Conservation (phyloP, 495 filamentous ascomycete genomes). For the Aspergillus incahuasiensis region DNA sequence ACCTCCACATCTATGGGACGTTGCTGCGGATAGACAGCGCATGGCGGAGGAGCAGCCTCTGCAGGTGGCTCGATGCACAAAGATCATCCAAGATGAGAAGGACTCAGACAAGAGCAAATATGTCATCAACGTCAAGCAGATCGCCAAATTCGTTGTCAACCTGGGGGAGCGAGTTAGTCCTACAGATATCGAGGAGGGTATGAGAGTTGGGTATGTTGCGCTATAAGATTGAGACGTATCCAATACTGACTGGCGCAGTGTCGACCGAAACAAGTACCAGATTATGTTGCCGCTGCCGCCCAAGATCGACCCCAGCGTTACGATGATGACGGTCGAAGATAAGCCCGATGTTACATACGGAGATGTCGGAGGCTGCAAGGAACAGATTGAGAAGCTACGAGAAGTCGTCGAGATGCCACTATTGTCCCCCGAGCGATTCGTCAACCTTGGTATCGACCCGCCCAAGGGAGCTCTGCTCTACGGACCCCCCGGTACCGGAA, state of each 20-base stretch:
- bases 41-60: slow-evolving; percentile 98
- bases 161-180: slow-evolving; percentile 94
- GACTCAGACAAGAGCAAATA: slow-evolving; percentile 99
- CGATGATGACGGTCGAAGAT: slow-evolving; percentile 99
- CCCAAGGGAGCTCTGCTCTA: slow-evolving; percentile 97
- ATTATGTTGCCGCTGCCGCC: slow-evolving; percentile 95
- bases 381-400: slow-evolving; percentile 97
- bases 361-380: slow-evolving; percentile 98
- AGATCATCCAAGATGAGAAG: slow-evolving; percentile 97
- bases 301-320: slow-evolving; percentile 98
- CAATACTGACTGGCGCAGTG: slow-evolving; percentile 40
- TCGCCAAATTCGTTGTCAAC: slow-evolving; percentile 98
- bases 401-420: slow-evolving; percentile 98
- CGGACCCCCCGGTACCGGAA: slow-evolving; percentile 94
- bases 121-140: slow-evolving; percentile 99
- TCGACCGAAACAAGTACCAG: slow-evolving; percentile 98
- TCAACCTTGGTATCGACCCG: slow-evolving; percentile 95
- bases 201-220: slow-evolving; percentile 75
- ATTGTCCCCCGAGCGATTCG: slow-evolving; percentile 93
- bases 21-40: slow-evolving; percentile 93
- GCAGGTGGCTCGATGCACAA: slow-evolving; percentile 96
- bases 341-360: slow-evolving; percentile 99
- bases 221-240: background rate
- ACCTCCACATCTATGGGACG: slow-evolving; percentile 97
- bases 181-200: slow-evolving; percentile 98